A percentile compares a stretch with the other conserved stretches of the same genome.
Evolutionary conservation across 2,329 filamentous ascomycete genomes (phyloP).

Genomic region (Ascochyta clinopodiicola): DNA sequence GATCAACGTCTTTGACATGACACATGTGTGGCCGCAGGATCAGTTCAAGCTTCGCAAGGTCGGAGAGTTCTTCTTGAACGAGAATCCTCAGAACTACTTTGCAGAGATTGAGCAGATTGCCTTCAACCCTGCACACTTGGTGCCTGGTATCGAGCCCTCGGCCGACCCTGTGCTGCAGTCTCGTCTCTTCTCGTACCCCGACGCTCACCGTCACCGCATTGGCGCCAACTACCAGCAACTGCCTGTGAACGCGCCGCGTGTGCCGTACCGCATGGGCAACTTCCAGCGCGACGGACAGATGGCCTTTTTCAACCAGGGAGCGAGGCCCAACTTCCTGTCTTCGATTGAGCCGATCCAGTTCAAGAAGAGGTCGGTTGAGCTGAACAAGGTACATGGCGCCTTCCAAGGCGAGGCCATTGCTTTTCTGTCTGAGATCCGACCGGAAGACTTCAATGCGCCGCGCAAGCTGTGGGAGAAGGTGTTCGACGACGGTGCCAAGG

Average conservation of each 20-base stretch:
- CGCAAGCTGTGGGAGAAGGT: slow-evolving; percentile 67
- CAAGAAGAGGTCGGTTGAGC: slow-evolving; percentile 54
- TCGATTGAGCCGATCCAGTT: slow-evolving; percentile 61
- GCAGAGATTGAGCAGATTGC: slow-evolving; percentile 73
- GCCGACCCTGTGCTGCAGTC: slow-evolving; percentile 74
- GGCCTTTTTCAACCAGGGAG: slow-evolving; percentile 70
- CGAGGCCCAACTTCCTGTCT: slow-evolving; percentile 63
- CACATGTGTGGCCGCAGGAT: slow-evolving; percentile 61
- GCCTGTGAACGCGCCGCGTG: slow-evolving; percentile 60
- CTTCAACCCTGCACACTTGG: slow-evolving; percentile 71
- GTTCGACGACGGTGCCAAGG: slow-evolving; percentile 63
- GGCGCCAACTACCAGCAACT: slow-evolving; percentile 67
- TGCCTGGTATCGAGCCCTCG: slow-evolving; percentile 72
- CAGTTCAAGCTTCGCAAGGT: slow-evolving; percentile 61
- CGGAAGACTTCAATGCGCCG: slow-evolving; percentile 63
- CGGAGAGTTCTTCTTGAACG: slow-evolving; percentile 60
- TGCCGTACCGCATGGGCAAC: slow-evolving; percentile 65
- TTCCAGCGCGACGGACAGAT: slow-evolving; percentile 77
- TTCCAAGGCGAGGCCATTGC: slow-evolving; percentile 58
- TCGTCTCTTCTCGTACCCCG: slow-evolving; percentile 74
- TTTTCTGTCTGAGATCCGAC: slow-evolving; percentile 60
- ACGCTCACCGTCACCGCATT: slow-evolving; percentile 66
- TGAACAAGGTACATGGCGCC: slow-evolving; percentile 59
- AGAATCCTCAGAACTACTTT: slow-evolving; percentile 67
- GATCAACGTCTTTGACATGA: slow-evolving; percentile 63